Evolutionary conservation across 306 rosid species (phyloP).

Genomic region (Trifolium dubium): DNA sequence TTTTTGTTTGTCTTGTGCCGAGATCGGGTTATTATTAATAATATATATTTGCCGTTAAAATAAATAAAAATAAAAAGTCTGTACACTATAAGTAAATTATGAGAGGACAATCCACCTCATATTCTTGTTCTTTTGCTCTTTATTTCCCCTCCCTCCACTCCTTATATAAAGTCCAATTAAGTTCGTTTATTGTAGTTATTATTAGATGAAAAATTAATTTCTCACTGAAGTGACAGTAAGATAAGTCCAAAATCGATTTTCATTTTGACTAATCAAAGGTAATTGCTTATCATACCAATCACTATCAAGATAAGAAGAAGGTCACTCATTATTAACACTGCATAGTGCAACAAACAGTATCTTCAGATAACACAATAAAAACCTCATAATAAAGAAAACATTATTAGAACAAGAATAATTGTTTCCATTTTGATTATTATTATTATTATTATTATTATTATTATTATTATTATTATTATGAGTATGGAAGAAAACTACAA

Average conservation of each 20-base stretch:
- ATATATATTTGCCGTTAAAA: too few relatives aligned
- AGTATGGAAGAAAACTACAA: slow-evolving; percentile 68
- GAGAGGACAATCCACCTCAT: slow-evolving; percentile 12
- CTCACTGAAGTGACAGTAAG: slow-evolving; percentile 64
- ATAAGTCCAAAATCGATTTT: slow-evolving; percentile 61
- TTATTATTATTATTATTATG: background rate
- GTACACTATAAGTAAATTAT: slow-evolving; percentile 13
- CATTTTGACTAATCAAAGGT: slow-evolving; percentile 64
- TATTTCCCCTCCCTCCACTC: slow-evolving; percentile 13
- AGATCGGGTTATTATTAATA: too few relatives aligned
- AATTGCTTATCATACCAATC: slow-evolving; percentile 52
- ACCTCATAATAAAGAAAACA: slow-evolving; percentile 40
- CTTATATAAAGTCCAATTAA: slow-evolving; percentile 27
- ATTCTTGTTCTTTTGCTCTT: slow-evolving; percentile 6
- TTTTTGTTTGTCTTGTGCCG: too few relatives aligned
- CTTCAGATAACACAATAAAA: slow-evolving; percentile 52
- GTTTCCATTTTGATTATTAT: slow-evolving; percentile 10
- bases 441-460: background rate
- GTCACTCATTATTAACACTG: slow-evolving; percentile 55
- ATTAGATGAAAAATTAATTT: slow-evolving; percentile 30
- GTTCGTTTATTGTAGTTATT: slow-evolving; percentile 41
- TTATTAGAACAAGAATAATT: slow-evolving; percentile 2
- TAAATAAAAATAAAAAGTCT: too few relatives aligned
- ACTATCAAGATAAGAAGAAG: slow-evolving; percentile 61
- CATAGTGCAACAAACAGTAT: slow-evolving; percentile 57